Evolutionary conservation across 306 rosid genomes (phyloP), one percentile per base, ranked within the genome.

Genomic region (Clitoria ternatea): DNA sequence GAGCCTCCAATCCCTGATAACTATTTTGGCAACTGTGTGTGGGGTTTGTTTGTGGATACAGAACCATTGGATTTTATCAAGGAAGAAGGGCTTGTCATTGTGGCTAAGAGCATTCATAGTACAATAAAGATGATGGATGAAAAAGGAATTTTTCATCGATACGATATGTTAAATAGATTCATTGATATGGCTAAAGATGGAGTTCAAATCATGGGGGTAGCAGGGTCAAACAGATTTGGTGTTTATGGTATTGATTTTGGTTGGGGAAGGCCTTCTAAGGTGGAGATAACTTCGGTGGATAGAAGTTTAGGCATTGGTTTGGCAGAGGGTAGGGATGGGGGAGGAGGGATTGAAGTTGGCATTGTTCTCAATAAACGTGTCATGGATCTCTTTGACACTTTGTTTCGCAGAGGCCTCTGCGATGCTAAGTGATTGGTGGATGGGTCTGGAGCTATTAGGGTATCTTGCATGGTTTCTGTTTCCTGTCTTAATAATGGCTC

Each of bases 261-360:
- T 0, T 85, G 87, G 90, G 85, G 87, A 11, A 75, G 10, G 40
- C 85, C 87, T 0, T 30, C 30, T 6, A 82, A 82, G 67, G 90
- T 80, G 69, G 85, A 80, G 59, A 53, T 82, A 45, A 14, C 35
- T 0, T 78, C 84, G 2, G 33, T 74, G n/a, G 61, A 67, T 43
- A 79, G 48, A 19, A 75, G 69, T 4, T 10, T 74, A 1, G 42
- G 63, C 2, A 36, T 80, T 42, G 69, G 70, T 0, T 39, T 84
- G 56, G 71, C 80, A 17, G 87, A 73, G 9, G 39, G 53, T 2
- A 30, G 22, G 56, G 72, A 50, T 50, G 80, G 70, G 1, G 49
- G 17, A 1, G 85, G 71, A 0, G 85, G 73, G 0, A 23, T 77
- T 27, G 78, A 84, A 53, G 15, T 84, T n/a, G 76, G 77, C 0